Evolutionary conservation across 441 rosid genomes (phyloP).

Genomic region (Dalechampia spathulata): DNA sequence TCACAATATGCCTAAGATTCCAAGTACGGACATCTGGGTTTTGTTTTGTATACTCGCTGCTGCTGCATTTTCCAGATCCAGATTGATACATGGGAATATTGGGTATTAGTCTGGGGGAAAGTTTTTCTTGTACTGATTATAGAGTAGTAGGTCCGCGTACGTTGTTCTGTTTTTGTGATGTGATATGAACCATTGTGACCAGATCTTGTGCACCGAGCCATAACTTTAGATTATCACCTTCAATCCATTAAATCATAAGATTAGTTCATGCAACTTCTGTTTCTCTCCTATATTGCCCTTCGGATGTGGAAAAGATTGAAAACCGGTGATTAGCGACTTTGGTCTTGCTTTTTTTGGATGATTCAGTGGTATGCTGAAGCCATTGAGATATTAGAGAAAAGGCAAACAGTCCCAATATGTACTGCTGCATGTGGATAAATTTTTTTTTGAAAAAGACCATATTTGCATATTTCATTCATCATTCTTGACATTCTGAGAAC

Average conservation of each 20-base stretch:
- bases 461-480: background rate
- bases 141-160: slow-evolving; percentile 21
- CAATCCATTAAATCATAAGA: background rate
- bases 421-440: no score
- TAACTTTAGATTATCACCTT: slow-evolving; percentile 6
- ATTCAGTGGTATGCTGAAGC: no score
- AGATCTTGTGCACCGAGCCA: slow-evolving; percentile 14
- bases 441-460: no score
- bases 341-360: no score
- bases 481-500: no score
- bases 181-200: slow-evolving; percentile 8
- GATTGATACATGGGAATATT: slow-evolving; percentile 7
- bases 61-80: slow-evolving; percentile 6
- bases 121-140: slow-evolving; percentile 7
- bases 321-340: no score
- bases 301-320: no score
- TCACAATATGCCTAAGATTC: background rate
- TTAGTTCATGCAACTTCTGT: background rate
- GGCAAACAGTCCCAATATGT: no score
- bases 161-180: slow-evolving; percentile 11
- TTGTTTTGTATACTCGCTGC: slow-evolving; percentile 1
- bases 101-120: background rate
- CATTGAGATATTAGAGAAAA: no score
- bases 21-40: slow-evolving; percentile 3
- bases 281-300: background rate